A percentile compares a stretch with the other conserved stretches of the same genome.
Evolutionary conservation across 2,329 filamentous ascomycete species (phyloP).

Genomic region (Fonsecaea pugnacius): DNA sequence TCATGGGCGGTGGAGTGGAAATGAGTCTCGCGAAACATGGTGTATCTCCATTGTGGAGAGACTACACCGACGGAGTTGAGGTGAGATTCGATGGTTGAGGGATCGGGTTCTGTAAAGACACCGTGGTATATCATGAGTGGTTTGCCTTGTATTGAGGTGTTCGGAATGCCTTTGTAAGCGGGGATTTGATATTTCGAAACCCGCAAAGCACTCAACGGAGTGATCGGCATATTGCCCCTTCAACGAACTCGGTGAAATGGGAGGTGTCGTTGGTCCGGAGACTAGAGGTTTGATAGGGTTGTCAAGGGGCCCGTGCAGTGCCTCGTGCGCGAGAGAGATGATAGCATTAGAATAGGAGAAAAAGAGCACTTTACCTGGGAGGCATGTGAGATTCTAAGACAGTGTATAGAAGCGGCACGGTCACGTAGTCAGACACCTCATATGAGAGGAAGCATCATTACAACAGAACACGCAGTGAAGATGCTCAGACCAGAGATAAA

Average conservation of each 20-base stretch:
- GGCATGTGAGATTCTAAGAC: not conserved
- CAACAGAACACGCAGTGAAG: not conserved
- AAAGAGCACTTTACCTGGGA: not conserved
- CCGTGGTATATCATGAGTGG: conserved; percentile 70
- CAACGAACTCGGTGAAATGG: not conserved
- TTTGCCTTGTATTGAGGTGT: conserved; percentile 66
- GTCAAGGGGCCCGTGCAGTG: not conserved
- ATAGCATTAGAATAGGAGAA: not conserved
- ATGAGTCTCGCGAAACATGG: conserved; percentile 69
- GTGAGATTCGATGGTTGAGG: conserved; percentile 61
- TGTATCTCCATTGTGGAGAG: conserved; percentile 68
- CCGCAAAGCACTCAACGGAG: conserved; percentile 56
- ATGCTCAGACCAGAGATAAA: not conserved
- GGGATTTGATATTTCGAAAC: conserved; percentile 66
- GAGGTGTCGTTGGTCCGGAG: not conserved
- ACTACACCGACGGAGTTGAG: conserved; percentile 60
- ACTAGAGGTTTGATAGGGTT: not conserved
- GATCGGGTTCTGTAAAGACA: conserved; percentile 55
- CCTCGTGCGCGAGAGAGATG: not conserved
- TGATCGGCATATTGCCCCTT: conserved; percentile 42
- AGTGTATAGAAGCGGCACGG: not conserved
- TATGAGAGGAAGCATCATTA: not conserved
- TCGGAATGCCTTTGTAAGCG: conserved; percentile 61
- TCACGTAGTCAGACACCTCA: not conserved
- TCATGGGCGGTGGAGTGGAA: conserved; percentile 72